These are phyloP conservation scores for Cerrena zonata DNA, from an alignment of 1,284 basidiomycete genomes.

Conservation along the genomic window DNA sequence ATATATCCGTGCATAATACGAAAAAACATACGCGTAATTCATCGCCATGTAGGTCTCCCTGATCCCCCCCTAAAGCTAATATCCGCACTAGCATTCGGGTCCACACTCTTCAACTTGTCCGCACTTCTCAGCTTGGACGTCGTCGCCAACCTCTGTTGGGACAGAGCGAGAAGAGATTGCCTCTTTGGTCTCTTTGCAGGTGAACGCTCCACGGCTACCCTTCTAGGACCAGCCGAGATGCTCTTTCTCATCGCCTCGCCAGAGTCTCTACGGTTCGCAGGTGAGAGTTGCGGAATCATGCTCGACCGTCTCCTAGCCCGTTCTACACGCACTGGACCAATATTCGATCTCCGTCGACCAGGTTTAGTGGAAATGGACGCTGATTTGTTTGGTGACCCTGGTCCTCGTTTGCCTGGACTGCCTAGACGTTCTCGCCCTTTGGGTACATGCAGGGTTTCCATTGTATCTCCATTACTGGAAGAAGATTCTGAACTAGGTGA, in stretches of 20 bases:
- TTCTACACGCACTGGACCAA: slow-evolving; percentile 65
- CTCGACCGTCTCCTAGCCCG: slow-evolving; percentile 69
- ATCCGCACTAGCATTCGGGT: slow-evolving; percentile 49
- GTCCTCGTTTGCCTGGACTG: slow-evolving; percentile 45
- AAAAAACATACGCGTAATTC: slow-evolving; percentile 2
- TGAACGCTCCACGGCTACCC: slow-evolving; percentile 36
- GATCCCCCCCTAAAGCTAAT: slow-evolving; percentile 34
- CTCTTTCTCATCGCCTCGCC: slow-evolving; percentile 18
- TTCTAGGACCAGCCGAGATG: slow-evolving; percentile 21
- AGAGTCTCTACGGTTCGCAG: slow-evolving; percentile 24
- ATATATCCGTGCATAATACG: slow-evolving; percentile 2
- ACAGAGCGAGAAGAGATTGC: slow-evolving; percentile 45
- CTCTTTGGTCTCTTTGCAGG: slow-evolving; percentile 63
- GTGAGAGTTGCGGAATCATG: slow-evolving; percentile 62
- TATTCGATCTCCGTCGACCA: slow-evolving; percentile 60
- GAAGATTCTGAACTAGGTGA: slow-evolving; percentile 23
- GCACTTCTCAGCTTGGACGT: slow-evolving; percentile 27
- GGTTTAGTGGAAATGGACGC: slow-evolving; percentile 30
- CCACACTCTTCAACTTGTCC: slow-evolving; percentile 27
- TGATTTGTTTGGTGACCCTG: slow-evolving; percentile 38
- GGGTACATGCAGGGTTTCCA: slow-evolving; percentile 25
- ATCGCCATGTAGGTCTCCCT: slow-evolving; percentile 19
- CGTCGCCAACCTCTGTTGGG: slow-evolving; percentile 30
- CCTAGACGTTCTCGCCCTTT: slow-evolving; percentile 36
- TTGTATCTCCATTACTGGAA: slow-evolving; percentile 18